Conservation (phyloP, 768 basidiomycete genomes). For the Tylopilus sp. region DNA sequence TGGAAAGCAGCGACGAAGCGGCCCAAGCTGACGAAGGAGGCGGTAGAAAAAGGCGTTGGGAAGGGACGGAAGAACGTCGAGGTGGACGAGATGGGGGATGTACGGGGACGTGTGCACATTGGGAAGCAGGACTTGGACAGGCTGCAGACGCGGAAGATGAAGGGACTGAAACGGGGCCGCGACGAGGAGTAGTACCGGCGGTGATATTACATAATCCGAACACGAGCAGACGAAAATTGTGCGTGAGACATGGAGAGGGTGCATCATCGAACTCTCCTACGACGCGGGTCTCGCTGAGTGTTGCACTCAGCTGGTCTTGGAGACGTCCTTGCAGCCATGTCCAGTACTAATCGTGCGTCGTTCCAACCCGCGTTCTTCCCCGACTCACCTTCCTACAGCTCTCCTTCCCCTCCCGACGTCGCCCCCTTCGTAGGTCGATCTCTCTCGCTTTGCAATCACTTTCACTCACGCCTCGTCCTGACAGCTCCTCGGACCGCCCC, state of each 20-base stretch:
- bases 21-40: slow-evolving; percentile 85
- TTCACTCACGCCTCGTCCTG: too few relatives aligned
- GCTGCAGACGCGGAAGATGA: slow-evolving; percentile 95
- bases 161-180: slow-evolving; percentile 63
- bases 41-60: slow-evolving; percentile 83
- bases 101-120: slow-evolving; percentile 87
- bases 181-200: slow-evolving; percentile 20
- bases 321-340: too few relatives aligned
- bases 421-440: too few relatives aligned
- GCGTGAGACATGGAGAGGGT: slow-evolving; percentile 1
- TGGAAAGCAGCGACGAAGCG: slow-evolving; percentile 77
- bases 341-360: too few relatives aligned
- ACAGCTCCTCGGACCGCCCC: too few relatives aligned
- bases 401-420: too few relatives aligned
- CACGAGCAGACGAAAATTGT: slow-evolving; percentile 17
- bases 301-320: too few relatives aligned
- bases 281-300: too few relatives aligned
- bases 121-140: slow-evolving; percentile 83
- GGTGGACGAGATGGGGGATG: slow-evolving; percentile 97
- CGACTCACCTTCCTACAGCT: too few relatives aligned
- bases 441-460: too few relatives aligned
- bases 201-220: slow-evolving; percentile 18
- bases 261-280: too few relatives aligned
- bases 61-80: slow-evolving; percentile 93
- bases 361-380: too few relatives aligned